Percentiles rank a stretch among this genome's conserved stretches.
phyloP scores from a whole-genome alignment of 1,139 yeast species.

The Candida sp. region DNA sequence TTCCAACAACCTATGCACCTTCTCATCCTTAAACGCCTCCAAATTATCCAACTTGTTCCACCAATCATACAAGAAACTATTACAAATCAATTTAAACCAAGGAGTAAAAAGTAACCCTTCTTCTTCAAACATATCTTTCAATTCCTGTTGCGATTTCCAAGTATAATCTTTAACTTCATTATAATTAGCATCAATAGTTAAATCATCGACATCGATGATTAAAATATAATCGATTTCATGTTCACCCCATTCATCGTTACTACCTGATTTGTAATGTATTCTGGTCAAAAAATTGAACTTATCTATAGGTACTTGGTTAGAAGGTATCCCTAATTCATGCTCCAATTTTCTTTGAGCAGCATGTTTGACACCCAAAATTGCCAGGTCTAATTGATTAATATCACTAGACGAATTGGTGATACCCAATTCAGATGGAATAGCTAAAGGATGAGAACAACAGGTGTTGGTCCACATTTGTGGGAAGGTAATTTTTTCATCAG shows the following conservation, averaged over 20 bases:
- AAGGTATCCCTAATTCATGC: conserved; percentile 89
- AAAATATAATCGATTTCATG: conserved; percentile 96
- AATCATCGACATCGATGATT: conserved; percentile 62
- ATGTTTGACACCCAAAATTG: conserved; percentile 73
- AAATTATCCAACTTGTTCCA: conserved; percentile 73
- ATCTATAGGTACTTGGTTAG: conserved; percentile 56
- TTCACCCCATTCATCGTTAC: conserved; percentile 76
- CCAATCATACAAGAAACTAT: conserved; percentile 89
- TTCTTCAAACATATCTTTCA: conserved; percentile 76
- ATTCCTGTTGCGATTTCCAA: conserved; percentile 67
- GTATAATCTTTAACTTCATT: conserved; percentile 84
- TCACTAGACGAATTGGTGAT: conserved; percentile 21
- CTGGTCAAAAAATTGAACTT: conserved; percentile 84
- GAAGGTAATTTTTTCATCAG: conserved; percentile 94
- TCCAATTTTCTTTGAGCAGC: conserved; percentile 93
- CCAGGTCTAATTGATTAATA: conserved; percentile 41
- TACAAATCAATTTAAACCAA: conserved; percentile 96
- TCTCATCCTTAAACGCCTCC: conserved; percentile 41
- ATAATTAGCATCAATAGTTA: conserved; percentile 50
- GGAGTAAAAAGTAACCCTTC: conserved; percentile 75
- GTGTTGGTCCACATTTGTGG: conserved; percentile 98
- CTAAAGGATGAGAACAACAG: conserved; percentile 96
- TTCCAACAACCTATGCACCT: conserved; percentile 39
- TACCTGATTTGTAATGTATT: conserved; percentile 72
- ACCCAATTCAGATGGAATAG: conserved; percentile 80